Base-by-base conservation (phyloP, 352 stramenopile genomes). In the Pythium brachiatum region DNA sequence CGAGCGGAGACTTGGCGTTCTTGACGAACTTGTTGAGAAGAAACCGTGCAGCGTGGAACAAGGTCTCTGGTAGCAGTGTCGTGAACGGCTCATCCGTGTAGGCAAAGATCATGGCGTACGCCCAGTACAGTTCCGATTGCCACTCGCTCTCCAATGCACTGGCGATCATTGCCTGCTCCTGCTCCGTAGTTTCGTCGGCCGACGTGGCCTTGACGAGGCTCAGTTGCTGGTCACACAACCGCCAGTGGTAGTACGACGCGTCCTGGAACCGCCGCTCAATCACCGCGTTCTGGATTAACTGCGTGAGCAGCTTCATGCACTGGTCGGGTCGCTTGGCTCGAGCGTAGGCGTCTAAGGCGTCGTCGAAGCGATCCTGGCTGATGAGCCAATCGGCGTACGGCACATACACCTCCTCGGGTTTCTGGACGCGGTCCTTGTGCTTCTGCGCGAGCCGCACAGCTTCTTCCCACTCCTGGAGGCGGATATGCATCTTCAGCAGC, bases 41-140 rank as follows among this genome's bases (percentile, higher is more conserved):
- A 41, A 97, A 98, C 5, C 84, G 77, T 29, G 92, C 90, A 18
- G 90, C 88, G 61, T 98, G 88, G 53, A 98, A 97, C 16, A 98
- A 74, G 32, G 93, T 75, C 58, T 98, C 91, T 0, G 96, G 89
- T 48, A 95, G 75, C 31, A 97, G 69, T 16, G 75, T 96, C 32
- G 90, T 98, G 73, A 98, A 99, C 9, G 95, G 96, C 61, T 98
- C 94, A 31, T 96, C 90, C 1, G 94, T 98, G 80, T 95, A 98
- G 2, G 79, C 75, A 63, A 95, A 96, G 29, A 99, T 81, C 80
- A 90, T 82, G 29, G 89, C 72, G 72, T 98, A 98, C 7, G 92
- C 92, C 60, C 95, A 97, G 76, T 99, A 98, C 25, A 97, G 67
- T 57, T 98, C 85, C 11, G 93, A 96, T 18, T 82, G 55, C n/a